Base-by-base conservation (phyloP, 2,329 filamentous ascomycete species). In the Pyricularia sp. region DNA sequence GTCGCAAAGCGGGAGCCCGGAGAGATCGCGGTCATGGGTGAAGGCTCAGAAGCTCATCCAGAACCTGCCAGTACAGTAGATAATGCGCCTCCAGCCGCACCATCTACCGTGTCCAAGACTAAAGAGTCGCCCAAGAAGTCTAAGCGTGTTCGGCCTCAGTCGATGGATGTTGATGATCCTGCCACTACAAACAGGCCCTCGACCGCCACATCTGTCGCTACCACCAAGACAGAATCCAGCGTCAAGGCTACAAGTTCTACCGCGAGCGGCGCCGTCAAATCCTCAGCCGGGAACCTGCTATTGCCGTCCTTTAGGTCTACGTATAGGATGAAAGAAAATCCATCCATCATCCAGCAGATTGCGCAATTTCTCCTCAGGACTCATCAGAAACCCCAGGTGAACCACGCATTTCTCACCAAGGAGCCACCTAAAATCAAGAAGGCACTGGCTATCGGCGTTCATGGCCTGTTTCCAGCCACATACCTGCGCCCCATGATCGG, bases 371-470 rank as follows among this genome's bases (percentile, higher is more conserved):
- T 88, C 3, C 76, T 87, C 12, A 78, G 82, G 33, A 79, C 81
- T 1, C 79, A 81, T 57, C 82, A 87, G 62, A 74, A 81, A 8
- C 79, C 77, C 28, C 75, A 84, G 3, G 81, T 81, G 19, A 87
- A 84, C 62, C 90, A 97, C 73, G 85, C 97, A 5, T 88, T 86
- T 69, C 82, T 91, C 35, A 77, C 85, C 7, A 86, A 86, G 60
- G 84, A 89, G 8, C 81, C 85, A 0, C 89, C 86, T 0, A 88
- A 84, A 68, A 86, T 97, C 61, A 91, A 86, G 71, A 94, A 89
- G 69, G 94, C 94, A 13, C 82, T 99, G 5, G 92, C 93, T 1
- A 96, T 99, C 69, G 94, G 94, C 53, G 86, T 99, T 1, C 94
- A 99, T 74, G 94, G 94, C 0, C 89, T 96, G 66, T 97, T 97